Conservation (phyloP, 495 filamentous ascomycete genomes). For the Pseudoneurospora amorphoporcata region DNA sequence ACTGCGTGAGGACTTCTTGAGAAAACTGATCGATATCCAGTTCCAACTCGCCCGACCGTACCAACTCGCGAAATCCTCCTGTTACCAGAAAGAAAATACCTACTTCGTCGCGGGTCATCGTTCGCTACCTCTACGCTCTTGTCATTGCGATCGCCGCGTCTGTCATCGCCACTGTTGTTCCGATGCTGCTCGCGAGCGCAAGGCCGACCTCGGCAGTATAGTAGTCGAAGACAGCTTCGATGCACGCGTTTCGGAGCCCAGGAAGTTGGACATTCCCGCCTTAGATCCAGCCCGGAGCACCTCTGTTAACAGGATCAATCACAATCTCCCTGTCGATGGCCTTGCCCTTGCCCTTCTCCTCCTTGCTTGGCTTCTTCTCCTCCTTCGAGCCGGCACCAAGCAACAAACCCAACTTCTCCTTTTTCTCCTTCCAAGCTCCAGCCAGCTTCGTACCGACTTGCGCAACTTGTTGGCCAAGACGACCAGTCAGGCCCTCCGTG, state of each 20-base stretch:
- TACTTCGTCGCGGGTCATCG: constrained; percentile 28
- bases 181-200: constrained; percentile 31
- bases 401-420: background rate
- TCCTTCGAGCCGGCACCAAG: background rate
- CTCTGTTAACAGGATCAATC: background rate
- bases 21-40: background rate
- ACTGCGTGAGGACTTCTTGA: background rate
- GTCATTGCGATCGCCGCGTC: constrained; percentile 35
- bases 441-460: background rate
- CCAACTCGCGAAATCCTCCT: too few relatives aligned
- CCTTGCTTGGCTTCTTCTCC: background rate
- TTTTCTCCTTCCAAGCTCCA: background rate
- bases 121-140: constrained; percentile 38
- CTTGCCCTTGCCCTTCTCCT: background rate
- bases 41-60: background rate
- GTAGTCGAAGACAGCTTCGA: too few relatives aligned
- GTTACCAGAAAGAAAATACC: background rate
- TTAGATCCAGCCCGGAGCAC: background rate
- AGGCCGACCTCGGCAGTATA: too few relatives aligned
- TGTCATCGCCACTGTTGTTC: constrained; percentile 35
- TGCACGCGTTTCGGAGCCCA: too few relatives aligned
- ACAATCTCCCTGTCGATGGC: background rate
- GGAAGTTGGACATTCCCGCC: background rate
- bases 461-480: background rate
- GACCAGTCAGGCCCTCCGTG: background rate